Percentiles rank a stretch among this genome's conserved stretches.
phyloP scores from a whole-genome alignment of 148 eudicot genomes.

The Dianthus caryophyllus region DNA sequence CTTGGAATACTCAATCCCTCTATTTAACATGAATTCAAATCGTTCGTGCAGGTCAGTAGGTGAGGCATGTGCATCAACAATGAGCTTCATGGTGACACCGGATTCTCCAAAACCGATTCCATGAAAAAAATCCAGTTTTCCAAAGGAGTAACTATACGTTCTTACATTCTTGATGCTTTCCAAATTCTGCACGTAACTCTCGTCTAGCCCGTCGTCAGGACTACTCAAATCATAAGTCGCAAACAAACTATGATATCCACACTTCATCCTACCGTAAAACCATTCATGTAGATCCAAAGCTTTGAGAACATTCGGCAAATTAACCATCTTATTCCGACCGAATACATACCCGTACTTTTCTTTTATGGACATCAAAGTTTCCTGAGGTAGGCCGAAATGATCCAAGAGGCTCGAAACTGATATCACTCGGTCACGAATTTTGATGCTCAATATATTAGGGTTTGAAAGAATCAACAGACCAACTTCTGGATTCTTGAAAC shows the following conservation, averaged over 20 bases:
- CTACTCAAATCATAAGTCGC: no score
- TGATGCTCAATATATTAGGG: slow-evolving; percentile 42
- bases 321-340: slow-evolving; percentile 56
- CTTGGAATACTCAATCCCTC: no score
- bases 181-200: slow-evolving; percentile 29
- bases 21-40: slow-evolving; percentile 54
- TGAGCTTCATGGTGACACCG: slow-evolving; percentile 32
- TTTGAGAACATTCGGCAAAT: no score
- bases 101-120: no score
- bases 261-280: no score
- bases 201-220: slow-evolving; percentile 44
- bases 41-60: slow-evolving; percentile 44
- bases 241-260: no score
- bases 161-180: slow-evolving; percentile 30
- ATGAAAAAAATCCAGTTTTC: slow-evolving; percentile 53
- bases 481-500: slow-evolving; percentile 38
- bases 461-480: slow-evolving; percentile 50
- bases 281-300: no score
- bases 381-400: slow-evolving; percentile 32
- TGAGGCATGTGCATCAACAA: slow-evolving; percentile 34
- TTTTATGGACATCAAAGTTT: slow-evolving; percentile 25
- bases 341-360: slow-evolving; percentile 47
- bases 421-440: slow-evolving; percentile 34
- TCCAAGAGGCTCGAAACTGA: slow-evolving; percentile 53
- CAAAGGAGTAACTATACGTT: slow-evolving; percentile 24